These are phyloP conservation scores for Sabuloglossum arenarium DNA, from an alignment of 495 filamentous ascomycete genomes.

Conservation along the genomic window DNA sequence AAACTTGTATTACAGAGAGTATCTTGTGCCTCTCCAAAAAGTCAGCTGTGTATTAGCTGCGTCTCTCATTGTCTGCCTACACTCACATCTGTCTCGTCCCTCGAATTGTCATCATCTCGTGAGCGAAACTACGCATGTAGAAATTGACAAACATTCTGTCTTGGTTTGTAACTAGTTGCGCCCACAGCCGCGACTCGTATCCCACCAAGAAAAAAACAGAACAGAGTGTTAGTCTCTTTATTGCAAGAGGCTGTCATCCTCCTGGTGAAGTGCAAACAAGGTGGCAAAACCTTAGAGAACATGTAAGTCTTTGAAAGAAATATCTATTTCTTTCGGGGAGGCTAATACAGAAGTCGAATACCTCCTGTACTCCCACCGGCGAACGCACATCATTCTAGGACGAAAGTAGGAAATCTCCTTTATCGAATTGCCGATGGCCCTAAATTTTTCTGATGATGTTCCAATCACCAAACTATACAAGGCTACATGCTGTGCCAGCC, in stretches of 20 bases:
- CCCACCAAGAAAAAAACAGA: not conserved
- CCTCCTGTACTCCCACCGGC: not conserved
- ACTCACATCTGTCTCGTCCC: not conserved
- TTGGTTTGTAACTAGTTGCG: not conserved
- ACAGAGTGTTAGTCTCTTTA: too few species aligned
- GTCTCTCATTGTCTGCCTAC: not conserved
- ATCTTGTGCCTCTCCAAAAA: not conserved
- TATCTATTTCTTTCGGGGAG: not conserved
- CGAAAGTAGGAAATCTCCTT: not conserved
- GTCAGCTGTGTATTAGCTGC: not conserved
- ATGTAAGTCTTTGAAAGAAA: not conserved
- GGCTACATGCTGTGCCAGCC: slow-evolving; percentile 23
- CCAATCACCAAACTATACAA: not conserved
- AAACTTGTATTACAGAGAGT: not conserved
- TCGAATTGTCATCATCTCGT: not conserved
- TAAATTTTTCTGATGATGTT: not conserved
- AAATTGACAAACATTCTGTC: not conserved
- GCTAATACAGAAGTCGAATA: not conserved
- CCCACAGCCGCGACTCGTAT: not conserved
- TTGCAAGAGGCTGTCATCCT: not conserved
- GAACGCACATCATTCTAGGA: not conserved
- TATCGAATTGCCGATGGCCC: not conserved
- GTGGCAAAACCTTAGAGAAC: not conserved
- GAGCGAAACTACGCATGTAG: not conserved
- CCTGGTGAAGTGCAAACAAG: not conserved